phyloP scores from a whole-genome alignment of 345 rosid genomes.

The Eucalyptus lansdowneana region DNA sequence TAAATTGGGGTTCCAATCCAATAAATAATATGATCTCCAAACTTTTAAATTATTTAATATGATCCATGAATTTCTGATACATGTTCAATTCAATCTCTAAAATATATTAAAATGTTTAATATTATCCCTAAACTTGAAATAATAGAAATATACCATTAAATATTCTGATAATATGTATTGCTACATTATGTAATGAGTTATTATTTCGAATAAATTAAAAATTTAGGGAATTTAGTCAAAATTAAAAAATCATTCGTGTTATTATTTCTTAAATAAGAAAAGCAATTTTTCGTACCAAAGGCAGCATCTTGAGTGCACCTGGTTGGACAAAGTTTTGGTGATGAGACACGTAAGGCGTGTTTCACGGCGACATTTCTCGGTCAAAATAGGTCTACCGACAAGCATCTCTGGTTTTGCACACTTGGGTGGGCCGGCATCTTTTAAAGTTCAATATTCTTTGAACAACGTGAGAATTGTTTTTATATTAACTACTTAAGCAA shows the following conservation, averaged over 20 bases:
- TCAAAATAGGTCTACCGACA: neutral
- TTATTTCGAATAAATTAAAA: too few species aligned
- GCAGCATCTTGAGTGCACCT: neutral
- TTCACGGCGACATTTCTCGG: neutral
- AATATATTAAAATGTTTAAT: too few species aligned
- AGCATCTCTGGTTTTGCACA: neutral
- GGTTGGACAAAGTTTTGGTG: neutral
- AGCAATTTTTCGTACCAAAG: neutral
- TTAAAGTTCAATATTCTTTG: neutral
- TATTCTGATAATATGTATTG: too few species aligned
- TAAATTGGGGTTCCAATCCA: too few species aligned
- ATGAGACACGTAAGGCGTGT: neutral
- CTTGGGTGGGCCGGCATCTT: neutral
- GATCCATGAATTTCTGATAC: rapidly evolving
- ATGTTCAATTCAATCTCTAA: rapidly evolving
- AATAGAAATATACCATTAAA: neutral
- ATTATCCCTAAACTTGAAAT: too few species aligned
- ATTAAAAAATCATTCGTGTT: too few species aligned
- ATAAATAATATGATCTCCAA: too few species aligned
- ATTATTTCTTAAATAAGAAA: neutral
- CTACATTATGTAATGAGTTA: too few species aligned
- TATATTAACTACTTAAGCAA: neutral
- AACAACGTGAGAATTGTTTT: neutral
- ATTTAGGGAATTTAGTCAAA: rapidly evolving
- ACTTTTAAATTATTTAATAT: too few species aligned